Conservation (phyloP, 169 alveolate species). For the Perkinsus marinus region DNA sequence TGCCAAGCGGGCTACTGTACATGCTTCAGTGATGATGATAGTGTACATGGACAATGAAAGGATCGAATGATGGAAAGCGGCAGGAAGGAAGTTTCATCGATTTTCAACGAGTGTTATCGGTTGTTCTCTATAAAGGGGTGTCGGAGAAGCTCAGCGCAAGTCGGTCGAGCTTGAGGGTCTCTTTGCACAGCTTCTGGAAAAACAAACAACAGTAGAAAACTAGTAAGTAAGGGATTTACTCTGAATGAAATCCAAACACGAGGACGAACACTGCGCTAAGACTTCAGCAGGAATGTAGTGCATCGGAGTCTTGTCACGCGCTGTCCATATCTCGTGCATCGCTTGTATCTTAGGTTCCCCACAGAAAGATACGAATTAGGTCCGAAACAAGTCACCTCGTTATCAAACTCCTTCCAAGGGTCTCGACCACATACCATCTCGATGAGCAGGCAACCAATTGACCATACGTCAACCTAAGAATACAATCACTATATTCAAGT, state of each 20-base stretch:
- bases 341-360: not conserved
- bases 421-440: not conserved
- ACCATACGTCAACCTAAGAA: not conserved
- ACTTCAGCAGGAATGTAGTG: not conserved
- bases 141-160: not conserved
- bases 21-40: too few species aligned
- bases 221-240: not conserved
- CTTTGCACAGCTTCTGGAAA: not conserved
- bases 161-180: not conserved
- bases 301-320: not conserved
- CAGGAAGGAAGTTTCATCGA: too few species aligned
- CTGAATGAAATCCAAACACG: not conserved
- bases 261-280: not conserved
- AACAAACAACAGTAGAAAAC: too few species aligned
- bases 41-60: too few species aligned
- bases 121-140: not conserved
- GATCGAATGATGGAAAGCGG: too few species aligned
- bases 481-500: too few species aligned
- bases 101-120: not conserved
- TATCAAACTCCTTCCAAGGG: not conserved
- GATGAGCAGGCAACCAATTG: not conserved
- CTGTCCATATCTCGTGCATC: not conserved
- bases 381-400: too few species aligned
- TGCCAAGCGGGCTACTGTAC: too few species aligned
- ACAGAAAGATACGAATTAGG: not conserved